Conservation (phyloP, 2,329 filamentous ascomycete species). For the Cladosporium sp. region DNA sequence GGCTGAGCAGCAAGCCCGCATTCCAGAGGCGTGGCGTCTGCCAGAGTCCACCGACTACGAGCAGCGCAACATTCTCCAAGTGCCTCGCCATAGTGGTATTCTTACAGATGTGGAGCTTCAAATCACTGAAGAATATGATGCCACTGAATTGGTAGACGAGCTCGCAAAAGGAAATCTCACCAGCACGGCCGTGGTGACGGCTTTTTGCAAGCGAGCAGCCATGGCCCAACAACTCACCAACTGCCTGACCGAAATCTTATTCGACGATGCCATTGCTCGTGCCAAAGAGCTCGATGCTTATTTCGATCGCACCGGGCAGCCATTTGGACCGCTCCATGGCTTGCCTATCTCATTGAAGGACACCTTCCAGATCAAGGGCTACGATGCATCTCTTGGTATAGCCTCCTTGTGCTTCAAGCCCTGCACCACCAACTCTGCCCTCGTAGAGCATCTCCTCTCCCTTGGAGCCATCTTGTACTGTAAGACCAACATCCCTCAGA, state of each 20-base stretch:
- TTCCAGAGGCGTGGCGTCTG: constrained; percentile 45
- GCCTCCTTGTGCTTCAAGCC: constrained; percentile 42
- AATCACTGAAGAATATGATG: constrained; percentile 54
- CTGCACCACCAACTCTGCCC: constrained; percentile 32
- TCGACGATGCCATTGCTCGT: constrained; percentile 33
- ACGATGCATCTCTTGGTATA: constrained; percentile 39
- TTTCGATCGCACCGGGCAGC: constrained; percentile 32
- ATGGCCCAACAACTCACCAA: constrained; percentile 46
- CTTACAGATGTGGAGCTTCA: constrained; percentile 48
- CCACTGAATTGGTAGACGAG: constrained; percentile 35
- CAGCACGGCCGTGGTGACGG: constrained; percentile 35
- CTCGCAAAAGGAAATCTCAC: constrained; percentile 34
- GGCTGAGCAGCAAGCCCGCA: constrained; percentile 36
- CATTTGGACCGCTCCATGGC: constrained; percentile 44
- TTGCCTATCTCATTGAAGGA: constrained; percentile 35
- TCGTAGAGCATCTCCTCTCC: constrained; percentile 42
- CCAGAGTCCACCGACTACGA: constrained; percentile 21
- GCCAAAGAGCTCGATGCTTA: constrained; percentile 40
- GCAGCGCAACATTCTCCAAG: constrained; percentile 39
- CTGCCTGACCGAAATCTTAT: constrained; percentile 42
- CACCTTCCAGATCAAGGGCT: constrained; percentile 33
- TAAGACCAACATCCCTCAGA: constrained; percentile 55
- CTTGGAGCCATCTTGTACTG: constrained; percentile 48
- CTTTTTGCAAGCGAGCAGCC: constrained; percentile 46
- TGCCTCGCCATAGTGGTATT: constrained; percentile 52